A percentile compares a stretch with the other conserved stretches of the same genome.
Conservation (phyloP, 768 basidiomycete species). For the Russula brevipes region DNA sequence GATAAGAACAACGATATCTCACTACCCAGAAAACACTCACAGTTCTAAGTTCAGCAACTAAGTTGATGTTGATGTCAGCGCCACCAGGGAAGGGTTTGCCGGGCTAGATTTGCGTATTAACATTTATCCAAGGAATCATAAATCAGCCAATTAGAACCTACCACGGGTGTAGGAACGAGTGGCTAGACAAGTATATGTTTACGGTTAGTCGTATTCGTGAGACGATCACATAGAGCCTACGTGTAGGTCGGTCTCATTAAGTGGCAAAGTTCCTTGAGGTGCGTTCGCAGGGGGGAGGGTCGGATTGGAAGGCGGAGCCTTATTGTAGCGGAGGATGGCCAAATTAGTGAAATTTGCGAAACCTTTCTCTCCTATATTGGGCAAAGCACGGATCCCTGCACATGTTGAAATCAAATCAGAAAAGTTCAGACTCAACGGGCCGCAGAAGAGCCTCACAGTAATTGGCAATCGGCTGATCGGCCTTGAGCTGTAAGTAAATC, state of each 20-base stretch:
- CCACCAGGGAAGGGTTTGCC: conserved; percentile 1
- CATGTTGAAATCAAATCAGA: no score
- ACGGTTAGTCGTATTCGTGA: background rate
- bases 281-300: background rate
- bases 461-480: conserved; percentile 23
- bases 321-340: no score
- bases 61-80: conserved; percentile 9
- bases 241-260: conserved; percentile 2
- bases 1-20: background rate
- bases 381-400: no score
- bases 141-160: background rate
- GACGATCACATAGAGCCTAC: background rate
- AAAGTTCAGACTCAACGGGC: no score
- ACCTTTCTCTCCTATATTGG: no score
- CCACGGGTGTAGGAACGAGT: background rate
- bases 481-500: conserved; percentile 9
- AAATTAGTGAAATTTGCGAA: no score
- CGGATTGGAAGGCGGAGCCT: background rate
- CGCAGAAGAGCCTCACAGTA: background rate
- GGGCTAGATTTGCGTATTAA: background rate
- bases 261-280: background rate
- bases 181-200: background rate
- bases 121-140: background rate
- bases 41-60: background rate
- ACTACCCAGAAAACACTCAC: background rate